Evolutionary conservation across 1,139 yeast genomes (phyloP), one percentile per base, ranked within the genome.

Genomic region (Sporopachydermia cereana): DNA sequence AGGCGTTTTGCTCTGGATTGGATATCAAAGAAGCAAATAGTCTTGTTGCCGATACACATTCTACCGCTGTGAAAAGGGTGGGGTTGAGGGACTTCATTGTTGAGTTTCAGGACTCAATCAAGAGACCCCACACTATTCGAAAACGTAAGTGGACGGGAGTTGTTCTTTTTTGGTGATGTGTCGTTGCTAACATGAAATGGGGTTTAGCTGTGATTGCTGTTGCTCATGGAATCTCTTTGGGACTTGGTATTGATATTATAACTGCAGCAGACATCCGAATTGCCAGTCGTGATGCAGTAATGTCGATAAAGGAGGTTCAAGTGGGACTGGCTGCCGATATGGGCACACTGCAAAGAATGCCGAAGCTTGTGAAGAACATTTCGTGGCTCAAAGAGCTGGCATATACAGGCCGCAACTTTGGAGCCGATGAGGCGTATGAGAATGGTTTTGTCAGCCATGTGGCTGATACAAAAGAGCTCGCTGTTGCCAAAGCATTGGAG

Each of bases 291-390:
- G 83, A 74, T 51, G 71, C 74, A 23, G 63, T 61, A 42, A 70
- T 82, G 52, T 72, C 84, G 31, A 74, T 84, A 47, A 73, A 82
- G 49, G 94, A 84, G 60, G 77, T 82, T 50, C 76, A 76, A 50
- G 69, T 84, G 47, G 94, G 93, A 3, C 71, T 84, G 60, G 74
- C 85, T 25, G 89, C 94, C 2, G 94, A 84, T 58, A 81, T 84
- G 53, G 94, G 94, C 9, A 71, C 84, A 1, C 66, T 83, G 50
- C 91, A 84, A 62, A 69, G 93, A 57, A 57, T 82, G 48, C 83
- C 86, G 3, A 57, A 60, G 23, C 47, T 79, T 2, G 72, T 73
- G 23, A 74, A 72, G 46, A 81, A 79, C 58, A 63, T 67, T 30
- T 78, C 86, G 9, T 69, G 76, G 66, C 62, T 81, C 51, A 71